phyloP scores from a whole-genome alignment of 2,329 filamentous ascomycete species.

The Fusarium luffae region DNA sequence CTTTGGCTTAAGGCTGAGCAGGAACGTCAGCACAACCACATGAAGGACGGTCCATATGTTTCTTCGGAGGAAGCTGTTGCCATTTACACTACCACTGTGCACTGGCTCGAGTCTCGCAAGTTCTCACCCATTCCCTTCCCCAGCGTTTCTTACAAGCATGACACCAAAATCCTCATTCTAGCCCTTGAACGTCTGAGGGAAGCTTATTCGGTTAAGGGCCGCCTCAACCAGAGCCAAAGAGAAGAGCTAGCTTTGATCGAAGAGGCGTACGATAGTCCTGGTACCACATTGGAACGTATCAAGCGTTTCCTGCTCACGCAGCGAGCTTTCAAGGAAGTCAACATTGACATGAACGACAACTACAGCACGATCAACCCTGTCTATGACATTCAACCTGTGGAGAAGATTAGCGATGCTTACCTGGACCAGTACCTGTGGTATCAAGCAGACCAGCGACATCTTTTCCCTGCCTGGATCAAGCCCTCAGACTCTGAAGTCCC shows the following conservation, averaged over 20 bases:
- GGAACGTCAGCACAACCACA: slow-evolving; percentile 98
- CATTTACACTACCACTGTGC: slow-evolving; percentile 98
- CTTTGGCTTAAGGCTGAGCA: slow-evolving; percentile 98
- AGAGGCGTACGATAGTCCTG: slow-evolving; percentile 97
- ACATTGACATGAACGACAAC: slow-evolving; percentile 99
- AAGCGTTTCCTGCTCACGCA: slow-evolving; percentile 98
- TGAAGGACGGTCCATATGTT: slow-evolving; percentile 98
- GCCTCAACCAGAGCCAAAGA: slow-evolving; percentile 95
- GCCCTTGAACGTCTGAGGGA: slow-evolving; percentile 93
- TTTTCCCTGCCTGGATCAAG: slow-evolving; percentile 99
- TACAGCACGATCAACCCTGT: slow-evolving; percentile 99
- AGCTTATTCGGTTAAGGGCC: slow-evolving; percentile 96
- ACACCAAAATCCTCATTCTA: slow-evolving; percentile 97
- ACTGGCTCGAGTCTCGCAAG: slow-evolving; percentile 98
- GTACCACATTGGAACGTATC: slow-evolving; percentile 93
- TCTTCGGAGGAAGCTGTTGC: slow-evolving; percentile 98
- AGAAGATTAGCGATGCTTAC: slow-evolving; percentile 99
- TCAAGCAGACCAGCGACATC: slow-evolving; percentile 94
- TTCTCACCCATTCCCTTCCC: slow-evolving; percentile 99
- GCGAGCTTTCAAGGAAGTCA: slow-evolving; percentile 98
- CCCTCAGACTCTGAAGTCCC: slow-evolving; percentile 98
- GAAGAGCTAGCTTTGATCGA: slow-evolving; percentile 97
- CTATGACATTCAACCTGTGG: slow-evolving; percentile 98
- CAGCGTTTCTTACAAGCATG: slow-evolving; percentile 98
- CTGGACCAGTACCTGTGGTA: slow-evolving; percentile 99